Percentiles rank a stretch among this genome's conserved stretches.
These are phyloP conservation scores for Tylopilus plumbeoviolaceoides DNA, from an alignment of 768 basidiomycete species.

Conservation along the genomic window DNA sequence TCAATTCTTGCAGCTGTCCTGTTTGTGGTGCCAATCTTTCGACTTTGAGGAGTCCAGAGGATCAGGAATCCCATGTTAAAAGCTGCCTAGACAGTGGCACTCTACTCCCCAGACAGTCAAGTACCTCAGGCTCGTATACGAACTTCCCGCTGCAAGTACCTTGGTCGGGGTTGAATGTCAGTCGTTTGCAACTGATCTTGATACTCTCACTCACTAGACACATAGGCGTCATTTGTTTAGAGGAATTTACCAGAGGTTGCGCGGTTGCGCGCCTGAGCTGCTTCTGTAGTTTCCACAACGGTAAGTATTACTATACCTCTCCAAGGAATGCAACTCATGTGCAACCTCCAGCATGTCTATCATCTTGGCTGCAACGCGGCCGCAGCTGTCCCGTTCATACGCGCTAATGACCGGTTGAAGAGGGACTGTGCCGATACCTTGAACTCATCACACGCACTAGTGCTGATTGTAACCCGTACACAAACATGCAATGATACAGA, in stretches of 20 bases:
- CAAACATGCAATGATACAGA: conserved; percentile 18
- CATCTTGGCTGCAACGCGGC: conserved; percentile 85
- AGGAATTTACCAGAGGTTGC: conserved; percentile 75
- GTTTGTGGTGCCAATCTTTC: conserved; percentile 73
- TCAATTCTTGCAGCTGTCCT: conserved; percentile 59
- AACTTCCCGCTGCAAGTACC: conserved; percentile 66
- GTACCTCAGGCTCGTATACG: conserved; percentile 78
- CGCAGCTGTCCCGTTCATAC: conserved; percentile 84
- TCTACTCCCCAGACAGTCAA: conserved; percentile 61
- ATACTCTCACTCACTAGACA: neutral
- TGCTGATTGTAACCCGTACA: conserved; percentile 14
- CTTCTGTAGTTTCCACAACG: conserved; percentile 86
- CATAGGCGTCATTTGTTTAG: conserved; percentile 82
- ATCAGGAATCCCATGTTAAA: conserved; percentile 80
- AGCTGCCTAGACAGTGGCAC: conserved; percentile 72
- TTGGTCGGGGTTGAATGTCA: conserved; percentile 77
- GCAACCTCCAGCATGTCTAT: conserved; percentile 60
- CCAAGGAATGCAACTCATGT: conserved; percentile 13
- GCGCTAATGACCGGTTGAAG: conserved; percentile 36
- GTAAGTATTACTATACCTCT: conserved; percentile 37
- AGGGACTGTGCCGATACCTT: neutral
- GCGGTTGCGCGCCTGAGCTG: conserved; percentile 82
- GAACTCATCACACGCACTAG: neutral
- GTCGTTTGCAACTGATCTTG: conserved; percentile 21
- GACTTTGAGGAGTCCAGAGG: conserved; percentile 53